A percentile compares a stretch with the other conserved stretches of the same genome.
These are phyloP conservation scores for Selenicereus undatus DNA, from an alignment of 148 eudicot genomes.

Conservation along the genomic window DNA sequence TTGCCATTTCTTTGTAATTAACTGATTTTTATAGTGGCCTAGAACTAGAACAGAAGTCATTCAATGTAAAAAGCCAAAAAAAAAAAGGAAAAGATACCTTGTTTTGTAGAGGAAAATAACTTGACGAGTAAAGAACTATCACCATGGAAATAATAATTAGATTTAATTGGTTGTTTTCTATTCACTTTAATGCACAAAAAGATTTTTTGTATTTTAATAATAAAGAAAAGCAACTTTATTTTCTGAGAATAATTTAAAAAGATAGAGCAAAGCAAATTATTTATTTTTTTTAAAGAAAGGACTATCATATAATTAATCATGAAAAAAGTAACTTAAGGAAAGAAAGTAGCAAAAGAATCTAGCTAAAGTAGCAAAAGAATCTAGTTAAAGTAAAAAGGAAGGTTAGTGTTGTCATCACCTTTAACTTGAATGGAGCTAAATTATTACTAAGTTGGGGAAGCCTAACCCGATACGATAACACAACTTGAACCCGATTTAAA, in stretches of 20 bases:
- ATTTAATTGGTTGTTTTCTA: too few species aligned
- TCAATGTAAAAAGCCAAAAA: too few species aligned
- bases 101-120: too few species aligned
- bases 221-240: neutral
- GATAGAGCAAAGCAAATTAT: neutral
- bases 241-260: neutral
- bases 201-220: neutral
- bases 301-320: neutral
- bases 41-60: too few species aligned
- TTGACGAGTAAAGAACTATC: too few species aligned
- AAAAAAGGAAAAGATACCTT: too few species aligned
- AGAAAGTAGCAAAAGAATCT: too few species aligned
- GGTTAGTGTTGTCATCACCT: neutral
- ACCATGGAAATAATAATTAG: too few species aligned
- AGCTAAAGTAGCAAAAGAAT: neutral
- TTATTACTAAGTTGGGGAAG: neutral
- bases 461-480: too few species aligned
- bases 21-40: too few species aligned
- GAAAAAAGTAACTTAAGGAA: neutral
- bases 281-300: neutral
- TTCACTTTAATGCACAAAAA: neutral
- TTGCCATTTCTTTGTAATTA: too few species aligned
- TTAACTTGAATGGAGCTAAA: neutral
- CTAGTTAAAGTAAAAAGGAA: neutral
- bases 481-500: too few species aligned